These are phyloP conservation scores for Ogataea thermomethanolica DNA, from an alignment of 805 yeast genomes.

Conservation along the genomic window DNA sequence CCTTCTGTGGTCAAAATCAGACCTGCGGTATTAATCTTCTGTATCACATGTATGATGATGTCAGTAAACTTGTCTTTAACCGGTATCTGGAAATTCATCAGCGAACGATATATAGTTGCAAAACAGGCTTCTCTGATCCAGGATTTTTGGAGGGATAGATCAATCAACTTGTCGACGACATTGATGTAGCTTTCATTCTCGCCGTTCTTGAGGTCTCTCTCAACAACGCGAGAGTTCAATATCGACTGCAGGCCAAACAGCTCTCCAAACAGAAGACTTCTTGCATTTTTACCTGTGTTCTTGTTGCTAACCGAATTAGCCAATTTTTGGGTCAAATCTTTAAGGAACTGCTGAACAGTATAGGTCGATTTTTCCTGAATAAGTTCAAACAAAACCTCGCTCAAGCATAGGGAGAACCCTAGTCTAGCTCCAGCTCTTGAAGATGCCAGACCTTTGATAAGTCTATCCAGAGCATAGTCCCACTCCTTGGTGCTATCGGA, in stretches of 20 bases:
- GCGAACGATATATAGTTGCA: slow-evolving; percentile 61
- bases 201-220: slow-evolving; percentile 18
- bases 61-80: slow-evolving; percentile 12
- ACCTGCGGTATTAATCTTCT: slow-evolving; percentile 46
- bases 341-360: slow-evolving; percentile 37
- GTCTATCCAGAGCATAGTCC: slow-evolving; percentile 75
- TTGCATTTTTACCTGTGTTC: slow-evolving; percentile 76
- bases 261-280: slow-evolving; percentile 77
- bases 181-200: slow-evolving; percentile 32
- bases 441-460: slow-evolving; percentile 78
- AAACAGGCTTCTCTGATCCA: slow-evolving; percentile 86
- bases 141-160: slow-evolving; percentile 59
- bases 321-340: slow-evolving; percentile 35
- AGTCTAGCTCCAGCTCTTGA: slow-evolving; percentile 79
- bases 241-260: slow-evolving; percentile 81
- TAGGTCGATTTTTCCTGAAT: slow-evolving; percentile 31
- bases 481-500: slow-evolving; percentile 55
- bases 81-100: slow-evolving; percentile 28
- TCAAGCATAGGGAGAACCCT: slow-evolving; percentile 84
- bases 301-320: slow-evolving; percentile 37
- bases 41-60: slow-evolving; percentile 30
- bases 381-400: slow-evolving; percentile 53
- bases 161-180: slow-evolving; percentile 48
- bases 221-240: slow-evolving; percentile 49
- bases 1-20: slow-evolving; percentile 76